A percentile compares a stretch with the other conserved stretches of the same genome.
Conservation (phyloP, 106 monocot species). For the Dioscorea zingiberensis region DNA sequence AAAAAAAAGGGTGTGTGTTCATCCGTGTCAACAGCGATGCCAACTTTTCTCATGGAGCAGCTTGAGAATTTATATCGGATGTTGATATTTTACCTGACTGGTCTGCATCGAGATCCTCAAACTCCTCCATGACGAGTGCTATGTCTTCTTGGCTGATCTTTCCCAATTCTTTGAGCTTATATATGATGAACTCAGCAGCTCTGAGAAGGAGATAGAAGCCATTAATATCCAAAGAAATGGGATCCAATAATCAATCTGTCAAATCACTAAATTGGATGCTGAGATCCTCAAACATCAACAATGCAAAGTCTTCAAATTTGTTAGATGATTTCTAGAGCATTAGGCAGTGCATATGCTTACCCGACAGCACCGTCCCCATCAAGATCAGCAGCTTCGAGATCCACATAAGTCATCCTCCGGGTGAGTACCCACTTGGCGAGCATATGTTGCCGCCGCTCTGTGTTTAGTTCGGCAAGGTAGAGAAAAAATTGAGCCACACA, state of each 20-base stretch:
- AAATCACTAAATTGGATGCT: no score
- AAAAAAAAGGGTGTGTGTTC: no score
- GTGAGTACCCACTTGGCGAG: constrained; percentile 87
- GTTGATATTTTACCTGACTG: constrained; percentile 56
- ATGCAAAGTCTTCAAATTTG: no score
- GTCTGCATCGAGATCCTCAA: constrained; percentile 83
- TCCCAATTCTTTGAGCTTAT: constrained; percentile 97
- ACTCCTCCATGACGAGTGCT: constrained; percentile 72
- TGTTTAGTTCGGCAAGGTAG: constrained; percentile 66
- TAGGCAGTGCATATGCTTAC: constrained; percentile 25
- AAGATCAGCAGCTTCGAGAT: constrained; percentile 88
- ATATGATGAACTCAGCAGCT: constrained; percentile 85
- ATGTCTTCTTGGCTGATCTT: constrained; percentile 93
- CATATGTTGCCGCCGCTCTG: constrained; percentile 48
- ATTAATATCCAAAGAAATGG: no score
- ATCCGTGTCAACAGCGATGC: no score
- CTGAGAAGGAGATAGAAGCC: constrained; percentile 12
- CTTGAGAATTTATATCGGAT: constrained; percentile 48
- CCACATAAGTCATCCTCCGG: constrained; percentile 72
- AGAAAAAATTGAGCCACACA: constrained; percentile 75
- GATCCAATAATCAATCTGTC: no score
- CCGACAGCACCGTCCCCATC: constrained; percentile 65
- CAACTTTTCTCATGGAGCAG: neutral
- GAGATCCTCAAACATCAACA: no score
- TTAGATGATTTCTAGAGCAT: no score